Percentiles rank a stretch among this genome's conserved stretches.
phyloP scores from a whole-genome alignment of 129 eudicot species.

The Dittrichia graveolens region DNA sequence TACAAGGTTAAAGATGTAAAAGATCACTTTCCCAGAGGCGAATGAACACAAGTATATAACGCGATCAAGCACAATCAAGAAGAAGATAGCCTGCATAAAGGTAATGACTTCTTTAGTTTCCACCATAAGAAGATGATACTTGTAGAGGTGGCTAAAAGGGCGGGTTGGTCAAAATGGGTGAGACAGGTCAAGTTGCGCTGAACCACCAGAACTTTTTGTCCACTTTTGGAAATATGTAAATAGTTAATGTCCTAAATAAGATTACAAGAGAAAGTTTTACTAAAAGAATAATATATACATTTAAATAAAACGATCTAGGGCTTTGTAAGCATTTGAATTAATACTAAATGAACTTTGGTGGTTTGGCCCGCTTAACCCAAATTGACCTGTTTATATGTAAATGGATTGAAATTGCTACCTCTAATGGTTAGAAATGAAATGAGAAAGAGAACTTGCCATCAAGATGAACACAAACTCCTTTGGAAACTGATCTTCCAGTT shows the following conservation, averaged over 20 bases:
- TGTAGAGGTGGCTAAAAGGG: background rate
- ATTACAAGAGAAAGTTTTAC: background rate
- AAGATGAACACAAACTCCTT: constrained; percentile 88
- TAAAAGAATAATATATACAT: background rate
- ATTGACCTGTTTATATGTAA: background rate
- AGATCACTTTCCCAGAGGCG: constrained; percentile 87
- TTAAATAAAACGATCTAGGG: background rate
- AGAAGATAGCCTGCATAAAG: constrained; percentile 87
- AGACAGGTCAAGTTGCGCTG: no score
- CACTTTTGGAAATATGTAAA: background rate
- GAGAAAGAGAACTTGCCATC: constrained; percentile 56
- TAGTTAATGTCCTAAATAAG: background rate
- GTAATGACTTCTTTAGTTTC: constrained; percentile 16
- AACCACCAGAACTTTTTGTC: background rate
- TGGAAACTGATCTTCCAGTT: constrained; percentile 98
- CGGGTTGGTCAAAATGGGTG: constrained; percentile 1
- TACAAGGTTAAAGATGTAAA: constrained; percentile 79
- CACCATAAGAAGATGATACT: background rate
- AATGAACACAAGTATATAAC: constrained; percentile 90
- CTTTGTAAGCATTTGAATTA: no score
- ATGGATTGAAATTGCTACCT: constrained; percentile 14
- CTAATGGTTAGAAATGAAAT: constrained; percentile 3
- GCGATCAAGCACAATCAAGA: constrained; percentile 95
- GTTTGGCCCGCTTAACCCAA: background rate
- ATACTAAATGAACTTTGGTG: no score